Evolutionary conservation across 106 monocot species (phyloP).

Genomic region (Dendrobium nobile): DNA sequence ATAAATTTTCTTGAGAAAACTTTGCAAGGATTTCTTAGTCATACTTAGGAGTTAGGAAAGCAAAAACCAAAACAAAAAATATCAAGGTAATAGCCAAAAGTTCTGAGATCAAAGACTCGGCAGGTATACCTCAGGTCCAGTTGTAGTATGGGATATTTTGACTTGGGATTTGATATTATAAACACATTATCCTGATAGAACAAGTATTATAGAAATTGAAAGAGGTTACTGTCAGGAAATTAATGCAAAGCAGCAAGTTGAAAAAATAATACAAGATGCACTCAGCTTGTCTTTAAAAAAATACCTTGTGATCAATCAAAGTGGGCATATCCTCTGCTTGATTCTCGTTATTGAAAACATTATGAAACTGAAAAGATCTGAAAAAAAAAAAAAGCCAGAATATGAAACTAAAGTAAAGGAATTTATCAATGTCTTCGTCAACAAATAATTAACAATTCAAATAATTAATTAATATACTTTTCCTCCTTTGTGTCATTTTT

Average conservation of each 20-base stretch:
- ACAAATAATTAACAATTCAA: background rate
- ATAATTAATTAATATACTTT: conserved; percentile 45
- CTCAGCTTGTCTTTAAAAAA: background rate
- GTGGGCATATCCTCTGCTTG: conserved; percentile 80
- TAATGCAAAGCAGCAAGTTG: background rate
- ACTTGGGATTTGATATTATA: conserved; percentile 93
- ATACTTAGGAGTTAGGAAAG: background rate
- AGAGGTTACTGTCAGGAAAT: background rate
- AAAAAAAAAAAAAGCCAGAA: conserved; percentile 5
- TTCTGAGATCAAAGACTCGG: background rate
- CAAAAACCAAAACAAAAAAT: background rate
- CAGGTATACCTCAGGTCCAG: conserved; percentile 70
- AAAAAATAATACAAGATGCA: background rate
- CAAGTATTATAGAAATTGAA: background rate
- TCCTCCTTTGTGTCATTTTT: conserved; percentile 99
- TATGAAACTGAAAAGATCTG: conserved; percentile 87
- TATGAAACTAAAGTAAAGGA: background rate
- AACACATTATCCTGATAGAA: conserved; percentile 79
- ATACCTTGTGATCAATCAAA: conserved; percentile 88
- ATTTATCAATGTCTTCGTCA: background rate
- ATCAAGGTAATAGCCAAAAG: too few species aligned
- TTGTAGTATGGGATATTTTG: conserved; percentile 88
- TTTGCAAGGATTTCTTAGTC: background rate
- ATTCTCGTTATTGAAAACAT: conserved; percentile 91
- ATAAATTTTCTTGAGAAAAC: background rate